A percentile compares a stretch with the other conserved stretches of the same genome.
These are phyloP conservation scores for Talaromyces sp. DNA, from an alignment of 2,329 filamentous ascomycete species.

Conservation along the genomic window DNA sequence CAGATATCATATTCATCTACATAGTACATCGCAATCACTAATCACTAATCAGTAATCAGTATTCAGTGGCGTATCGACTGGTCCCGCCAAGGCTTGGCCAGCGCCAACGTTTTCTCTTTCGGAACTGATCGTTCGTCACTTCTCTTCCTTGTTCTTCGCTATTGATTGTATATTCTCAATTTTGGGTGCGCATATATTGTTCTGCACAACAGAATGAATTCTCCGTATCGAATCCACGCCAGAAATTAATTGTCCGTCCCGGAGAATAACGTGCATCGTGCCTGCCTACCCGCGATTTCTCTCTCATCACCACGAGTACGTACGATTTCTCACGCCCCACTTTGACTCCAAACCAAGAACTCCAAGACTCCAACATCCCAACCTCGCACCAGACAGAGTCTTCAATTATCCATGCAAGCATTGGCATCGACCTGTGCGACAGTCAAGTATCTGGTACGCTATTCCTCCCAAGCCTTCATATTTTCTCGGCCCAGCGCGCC, in stretches of 20 bases:
- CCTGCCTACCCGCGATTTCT: neutral
- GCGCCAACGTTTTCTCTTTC: neutral
- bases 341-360: constrained; percentile 2
- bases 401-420: neutral
- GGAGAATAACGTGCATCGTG: neutral
- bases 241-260: neutral
- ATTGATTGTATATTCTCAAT: neutral
- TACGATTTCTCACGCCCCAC: neutral
- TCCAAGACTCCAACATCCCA: neutral
- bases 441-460: neutral
- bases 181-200: neutral
- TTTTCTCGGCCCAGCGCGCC: neutral
- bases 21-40: too few relatives aligned
- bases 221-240: neutral
- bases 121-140: neutral
- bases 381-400: neutral
- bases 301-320: neutral
- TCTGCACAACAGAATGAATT: neutral
- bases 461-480: neutral
- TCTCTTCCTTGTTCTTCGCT: neutral
- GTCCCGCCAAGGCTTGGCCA: constrained; percentile 1
- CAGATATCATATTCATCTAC: neutral
- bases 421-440: neutral
- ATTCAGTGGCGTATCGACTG: neutral
- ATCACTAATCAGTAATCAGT: too few relatives aligned